A percentile compares a stretch with the other conserved stretches of the same genome.
Evolutionary conservation across 805 yeast genomes (phyloP).

Genomic region (Myxozyma sirexii): DNA sequence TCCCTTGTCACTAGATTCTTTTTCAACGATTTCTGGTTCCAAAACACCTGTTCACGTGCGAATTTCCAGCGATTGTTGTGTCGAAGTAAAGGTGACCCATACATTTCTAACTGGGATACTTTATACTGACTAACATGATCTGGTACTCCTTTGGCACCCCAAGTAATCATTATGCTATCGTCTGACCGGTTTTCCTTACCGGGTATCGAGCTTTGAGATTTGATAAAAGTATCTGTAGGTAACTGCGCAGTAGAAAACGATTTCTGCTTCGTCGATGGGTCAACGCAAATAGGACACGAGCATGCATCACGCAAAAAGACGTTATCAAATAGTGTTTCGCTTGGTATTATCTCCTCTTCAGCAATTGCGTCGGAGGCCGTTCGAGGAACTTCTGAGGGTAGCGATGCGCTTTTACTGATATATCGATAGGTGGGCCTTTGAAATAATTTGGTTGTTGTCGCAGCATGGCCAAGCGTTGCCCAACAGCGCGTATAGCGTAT

Average conservation of each 20-base stretch:
- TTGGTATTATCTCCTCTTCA: constrained; percentile 7
- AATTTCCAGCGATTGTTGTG: constrained; percentile 44
- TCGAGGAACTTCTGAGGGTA: not conserved
- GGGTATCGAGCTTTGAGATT: constrained; percentile 18
- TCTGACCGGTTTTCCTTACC: constrained; percentile 40
- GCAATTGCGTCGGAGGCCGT: not conserved
- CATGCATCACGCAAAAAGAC: constrained; percentile 69
- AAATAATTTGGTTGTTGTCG: not conserved
- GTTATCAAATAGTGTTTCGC: constrained; percentile 8
- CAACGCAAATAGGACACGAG: constrained; percentile 52
- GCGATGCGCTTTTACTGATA: not conserved
- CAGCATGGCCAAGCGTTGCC: not conserved
- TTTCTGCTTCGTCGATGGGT: constrained; percentile 61
- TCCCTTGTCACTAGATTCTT: constrained; percentile 40
- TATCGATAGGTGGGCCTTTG: not conserved
- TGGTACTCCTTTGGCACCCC: constrained; percentile 52
- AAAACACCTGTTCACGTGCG: constrained; percentile 45
- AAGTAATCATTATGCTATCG: constrained; percentile 10
- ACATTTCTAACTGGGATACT: constrained; percentile 50
- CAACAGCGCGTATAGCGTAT: not conserved
- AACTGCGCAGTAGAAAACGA: constrained; percentile 42
- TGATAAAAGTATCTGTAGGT: constrained; percentile 43
- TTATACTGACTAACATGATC: constrained; percentile 52
- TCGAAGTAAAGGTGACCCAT: constrained; percentile 41
- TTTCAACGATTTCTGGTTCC: constrained; percentile 36